Evolutionary conservation across 2,329 filamentous ascomycete species (phyloP).

Genomic region (Verticillium nubilum): DNA sequence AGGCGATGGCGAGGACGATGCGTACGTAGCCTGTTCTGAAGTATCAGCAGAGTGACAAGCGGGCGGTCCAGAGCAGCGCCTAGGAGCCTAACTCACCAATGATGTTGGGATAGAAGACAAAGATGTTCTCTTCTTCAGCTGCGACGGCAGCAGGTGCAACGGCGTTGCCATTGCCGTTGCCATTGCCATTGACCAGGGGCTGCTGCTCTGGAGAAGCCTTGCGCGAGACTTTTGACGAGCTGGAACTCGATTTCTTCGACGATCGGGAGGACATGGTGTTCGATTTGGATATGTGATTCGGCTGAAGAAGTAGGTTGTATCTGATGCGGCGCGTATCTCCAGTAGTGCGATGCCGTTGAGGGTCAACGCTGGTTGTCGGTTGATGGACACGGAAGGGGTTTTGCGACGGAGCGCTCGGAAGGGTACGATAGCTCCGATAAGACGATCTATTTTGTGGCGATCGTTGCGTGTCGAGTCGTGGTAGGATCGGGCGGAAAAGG

Average conservation of each 20-base stretch:
- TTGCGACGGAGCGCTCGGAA: not conserved
- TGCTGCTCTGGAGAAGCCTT: not conserved
- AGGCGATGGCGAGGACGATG: slow-evolving; percentile 78
- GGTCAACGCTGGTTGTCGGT: not conserved
- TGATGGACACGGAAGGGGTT: not conserved
- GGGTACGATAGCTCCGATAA: not conserved
- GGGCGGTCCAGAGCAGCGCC: not conserved
- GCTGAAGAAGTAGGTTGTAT: not conserved
- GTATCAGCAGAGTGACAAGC: not conserved
- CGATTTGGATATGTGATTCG: not conserved
- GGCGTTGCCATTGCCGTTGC: slow-evolving; percentile 35
- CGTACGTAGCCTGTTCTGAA: slow-evolving; percentile 62
- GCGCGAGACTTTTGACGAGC: slow-evolving; percentile 1
- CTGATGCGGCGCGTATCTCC: not conserved
- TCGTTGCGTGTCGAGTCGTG: not conserved
- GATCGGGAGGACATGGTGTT: not conserved
- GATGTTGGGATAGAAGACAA: slow-evolving; percentile 75
- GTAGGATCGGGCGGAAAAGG: not conserved
- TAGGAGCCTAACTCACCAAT: slow-evolving; percentile 53
- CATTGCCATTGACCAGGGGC: slow-evolving; percentile 25
- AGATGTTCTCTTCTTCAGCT: slow-evolving; percentile 62
- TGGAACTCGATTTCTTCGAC: not conserved
- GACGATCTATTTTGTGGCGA: not conserved
- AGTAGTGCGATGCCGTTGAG: not conserved
- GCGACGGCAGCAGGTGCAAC: slow-evolving; percentile 22